Evolutionary conservation across 345 rosid species (phyloP).

Genomic region (Sonneratia caseolaris): DNA sequence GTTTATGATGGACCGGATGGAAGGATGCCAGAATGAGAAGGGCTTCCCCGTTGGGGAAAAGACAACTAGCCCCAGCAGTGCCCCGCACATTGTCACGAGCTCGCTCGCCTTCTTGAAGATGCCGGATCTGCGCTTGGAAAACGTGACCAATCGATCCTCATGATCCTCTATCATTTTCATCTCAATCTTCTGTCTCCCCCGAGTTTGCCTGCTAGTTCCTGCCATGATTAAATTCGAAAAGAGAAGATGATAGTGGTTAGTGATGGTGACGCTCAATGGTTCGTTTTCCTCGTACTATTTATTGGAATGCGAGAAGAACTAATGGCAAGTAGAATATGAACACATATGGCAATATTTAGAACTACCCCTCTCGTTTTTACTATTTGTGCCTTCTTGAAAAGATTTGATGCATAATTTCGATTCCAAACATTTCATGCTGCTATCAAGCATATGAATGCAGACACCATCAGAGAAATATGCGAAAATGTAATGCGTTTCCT

Average conservation of each 20-base stretch:
- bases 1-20: not conserved
- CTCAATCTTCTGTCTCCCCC: constrained; percentile 8
- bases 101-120: not conserved
- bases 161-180: not conserved
- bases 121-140: not conserved
- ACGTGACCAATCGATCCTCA: not conserved
- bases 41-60: constrained; percentile 20
- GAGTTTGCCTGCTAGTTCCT: not conserved
- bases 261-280: not conserved
- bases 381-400: too few species aligned
- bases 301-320: not conserved
- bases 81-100: not conserved
- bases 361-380: too few species aligned
- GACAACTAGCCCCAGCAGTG: not conserved
- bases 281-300: not conserved
- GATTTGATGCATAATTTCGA: too few species aligned
- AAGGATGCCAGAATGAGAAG: not conserved
- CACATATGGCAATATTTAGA: not conserved
- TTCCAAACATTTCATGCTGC: too few species aligned
- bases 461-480: too few species aligned
- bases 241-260: not conserved
- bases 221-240: not conserved
- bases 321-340: too few species aligned
- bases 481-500: too few species aligned
- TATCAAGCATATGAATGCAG: too few species aligned